Evolutionary conservation across 1,139 yeast species (phyloP), one percentile per base, ranked within the genome.

Genomic region (Trichomonascaceae sp.): DNA sequence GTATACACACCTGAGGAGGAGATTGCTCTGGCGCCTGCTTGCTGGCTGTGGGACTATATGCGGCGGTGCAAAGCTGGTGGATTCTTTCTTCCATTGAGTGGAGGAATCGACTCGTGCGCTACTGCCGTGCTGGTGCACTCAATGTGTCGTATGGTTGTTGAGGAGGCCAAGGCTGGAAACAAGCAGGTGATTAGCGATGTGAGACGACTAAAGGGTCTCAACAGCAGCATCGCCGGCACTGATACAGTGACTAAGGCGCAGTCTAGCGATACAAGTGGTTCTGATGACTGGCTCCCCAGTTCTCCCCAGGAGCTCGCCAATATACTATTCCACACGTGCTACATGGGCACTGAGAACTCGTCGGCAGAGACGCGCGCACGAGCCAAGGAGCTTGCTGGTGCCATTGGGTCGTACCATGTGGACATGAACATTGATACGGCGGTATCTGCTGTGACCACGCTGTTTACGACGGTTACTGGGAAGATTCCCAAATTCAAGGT

Each of bases 21-120:
- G 57, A 87, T 89, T 42, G 97, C 98, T 0, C 63, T 81, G 34
- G 98, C 98, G 0, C 99, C 98, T 1, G 98, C 99, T 0, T 89
- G 98, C 55, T 89, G 99, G 99, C 59, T 89, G 43, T 89, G 99
- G 99, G 99, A 89, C 55, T 89, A 89, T 52, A 66, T 89, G 42
- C 69, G 99, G 52, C 71, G 98, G 45, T 82, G 93, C 43, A 72
- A 72, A 44, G 79, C 89, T 38, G 85, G 87, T 0, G 99, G 99
- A 0, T 89, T 69, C 54, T 92, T 89, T 57, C 64, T 89, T 32
- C 97, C 99, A 0, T 64, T 89, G 33, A 79, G 93, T 54, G 99
- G 99, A 15, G 99, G 99, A 32, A 87, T 92, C 42, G 99, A 89
- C 54, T 80, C 94, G 17, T 92, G 98, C 62, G 95, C 98, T 1